phyloP scores from a whole-genome alignment of 1,284 basidiomycete species.

The Gymnopus androsaceus region DNA sequence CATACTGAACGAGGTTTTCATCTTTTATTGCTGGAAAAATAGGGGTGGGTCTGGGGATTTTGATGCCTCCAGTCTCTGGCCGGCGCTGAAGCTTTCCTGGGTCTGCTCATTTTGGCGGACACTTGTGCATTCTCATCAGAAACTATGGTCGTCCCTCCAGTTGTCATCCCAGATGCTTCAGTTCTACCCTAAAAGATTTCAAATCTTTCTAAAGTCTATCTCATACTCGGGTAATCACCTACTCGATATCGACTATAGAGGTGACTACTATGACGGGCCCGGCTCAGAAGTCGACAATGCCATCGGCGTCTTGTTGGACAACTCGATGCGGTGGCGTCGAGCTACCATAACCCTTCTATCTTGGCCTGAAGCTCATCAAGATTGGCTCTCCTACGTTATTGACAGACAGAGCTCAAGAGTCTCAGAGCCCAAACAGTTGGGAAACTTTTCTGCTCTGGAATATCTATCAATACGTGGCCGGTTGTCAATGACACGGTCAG shows the following conservation, averaged over 20 bases:
- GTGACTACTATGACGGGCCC: background rate
- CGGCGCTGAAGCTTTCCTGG: background rate
- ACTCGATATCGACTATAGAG: background rate
- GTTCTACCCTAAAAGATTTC: background rate
- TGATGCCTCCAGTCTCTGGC: background rate
- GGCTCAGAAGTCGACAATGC: background rate
- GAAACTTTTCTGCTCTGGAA: background rate
- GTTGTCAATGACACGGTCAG: too few relatives aligned
- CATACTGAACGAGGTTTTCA: background rate
- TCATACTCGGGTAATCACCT: background rate
- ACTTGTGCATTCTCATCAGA: background rate
- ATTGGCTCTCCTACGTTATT: background rate
- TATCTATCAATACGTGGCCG: background rate
- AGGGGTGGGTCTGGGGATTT: background rate
- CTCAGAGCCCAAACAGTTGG: background rate
- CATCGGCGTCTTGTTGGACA: background rate
- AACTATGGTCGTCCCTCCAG: background rate
- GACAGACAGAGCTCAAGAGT: background rate
- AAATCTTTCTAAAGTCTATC: conserved; percentile 1
- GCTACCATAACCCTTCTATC: background rate
- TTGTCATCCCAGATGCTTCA: background rate
- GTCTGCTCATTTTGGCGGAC: conserved; percentile 2
- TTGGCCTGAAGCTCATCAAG: background rate
- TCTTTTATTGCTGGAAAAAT: background rate
- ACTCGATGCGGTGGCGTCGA: background rate